phyloP scores from a whole-genome alignment of 73 alveolate species.

The Tetrahymena elliotti region DNA sequence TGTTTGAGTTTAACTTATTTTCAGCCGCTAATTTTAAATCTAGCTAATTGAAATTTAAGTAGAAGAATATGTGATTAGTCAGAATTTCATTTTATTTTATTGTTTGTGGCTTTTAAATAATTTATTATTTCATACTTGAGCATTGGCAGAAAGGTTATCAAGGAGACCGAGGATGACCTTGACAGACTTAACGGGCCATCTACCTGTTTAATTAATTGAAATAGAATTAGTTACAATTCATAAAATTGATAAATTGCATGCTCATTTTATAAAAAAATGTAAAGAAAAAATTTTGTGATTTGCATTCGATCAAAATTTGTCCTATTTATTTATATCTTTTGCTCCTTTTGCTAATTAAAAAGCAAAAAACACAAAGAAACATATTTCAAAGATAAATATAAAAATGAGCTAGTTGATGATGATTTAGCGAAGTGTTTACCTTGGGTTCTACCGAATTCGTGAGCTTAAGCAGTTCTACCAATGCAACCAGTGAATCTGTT shows the following conservation, averaged over 20 bases:
- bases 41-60: background rate
- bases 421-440: constrained; percentile 3
- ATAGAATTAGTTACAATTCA: background rate
- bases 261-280: background rate
- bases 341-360: background rate
- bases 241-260: background rate
- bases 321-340: background rate
- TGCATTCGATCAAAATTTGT: background rate
- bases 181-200: constrained; percentile 95
- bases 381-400: background rate
- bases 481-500: constrained; percentile 76
- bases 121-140: constrained; percentile 51
- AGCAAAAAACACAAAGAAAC: background rate
- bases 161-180: constrained; percentile 71
- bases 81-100: background rate
- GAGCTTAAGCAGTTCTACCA: constrained; percentile 92
- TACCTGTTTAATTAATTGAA: constrained; percentile 35
- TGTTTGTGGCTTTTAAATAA: background rate
- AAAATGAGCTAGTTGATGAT: background rate
- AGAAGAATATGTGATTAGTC: background rate
- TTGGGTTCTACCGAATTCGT: constrained; percentile 64
- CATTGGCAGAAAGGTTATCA: constrained; percentile 81
- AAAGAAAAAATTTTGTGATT: background rate
- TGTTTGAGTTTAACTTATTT: background rate
- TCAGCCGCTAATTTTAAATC: background rate